A percentile compares a stretch with the other conserved stretches of the same genome.
Evolutionary conservation across 2,329 filamentous ascomycete species (phyloP).

Genomic region (Pyricularia pennisetigena): DNA sequence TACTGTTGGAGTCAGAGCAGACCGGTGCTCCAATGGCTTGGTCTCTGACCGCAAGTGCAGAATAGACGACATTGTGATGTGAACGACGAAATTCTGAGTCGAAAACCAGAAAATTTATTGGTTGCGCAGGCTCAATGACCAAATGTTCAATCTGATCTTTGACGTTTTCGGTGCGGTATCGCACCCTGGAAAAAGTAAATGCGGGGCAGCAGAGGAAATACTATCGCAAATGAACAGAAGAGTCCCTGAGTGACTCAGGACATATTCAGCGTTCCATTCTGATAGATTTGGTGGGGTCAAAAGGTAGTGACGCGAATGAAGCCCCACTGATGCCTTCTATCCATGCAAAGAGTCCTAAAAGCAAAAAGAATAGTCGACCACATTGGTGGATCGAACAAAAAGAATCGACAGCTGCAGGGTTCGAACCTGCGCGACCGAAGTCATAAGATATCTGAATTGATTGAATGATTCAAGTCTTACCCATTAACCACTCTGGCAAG

Average conservation of each 20-base stretch:
- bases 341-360: neutral
- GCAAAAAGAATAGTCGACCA: too few relatives aligned
- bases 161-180: neutral
- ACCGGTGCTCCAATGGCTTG: constrained; percentile 15
- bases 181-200: neutral
- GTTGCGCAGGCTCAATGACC: neutral
- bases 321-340: too few relatives aligned
- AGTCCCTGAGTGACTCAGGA: too few relatives aligned
- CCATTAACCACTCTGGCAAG: neutral
- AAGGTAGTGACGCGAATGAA: neutral
- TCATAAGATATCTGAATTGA: neutral
- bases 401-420: neutral
- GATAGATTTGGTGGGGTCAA: neutral
- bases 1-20: constrained; percentile 11
- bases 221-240: too few relatives aligned
- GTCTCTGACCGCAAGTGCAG: constrained; percentile 11
- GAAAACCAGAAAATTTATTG: neutral
- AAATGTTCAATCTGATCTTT: neutral
- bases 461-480: neutral
- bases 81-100: neutral
- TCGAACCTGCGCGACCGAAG: neutral
- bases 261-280: neutral
- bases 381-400: too few relatives aligned
- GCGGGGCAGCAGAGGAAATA: neutral
- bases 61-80: constrained; percentile 1